These are phyloP conservation scores for Pisolithus albus DNA, from an alignment of 768 basidiomycete species.

Conservation along the genomic window DNA sequence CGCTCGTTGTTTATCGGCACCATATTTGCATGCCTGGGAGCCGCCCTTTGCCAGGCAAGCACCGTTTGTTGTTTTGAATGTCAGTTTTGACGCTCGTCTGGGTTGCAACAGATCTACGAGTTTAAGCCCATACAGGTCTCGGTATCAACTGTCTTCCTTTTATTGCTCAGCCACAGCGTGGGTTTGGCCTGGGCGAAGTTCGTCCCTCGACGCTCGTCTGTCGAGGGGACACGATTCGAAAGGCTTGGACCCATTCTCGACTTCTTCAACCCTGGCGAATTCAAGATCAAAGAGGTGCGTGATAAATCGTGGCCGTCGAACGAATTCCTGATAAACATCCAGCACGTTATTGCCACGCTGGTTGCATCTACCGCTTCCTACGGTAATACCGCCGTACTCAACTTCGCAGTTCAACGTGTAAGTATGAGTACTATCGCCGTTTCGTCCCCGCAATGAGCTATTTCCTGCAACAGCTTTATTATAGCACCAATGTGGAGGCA, in stretches of 20 bases:
- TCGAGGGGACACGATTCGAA: slow-evolving; percentile 39
- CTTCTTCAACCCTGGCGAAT: slow-evolving; percentile 53
- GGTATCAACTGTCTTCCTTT: slow-evolving; percentile 51
- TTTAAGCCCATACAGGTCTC: slow-evolving; percentile 51
- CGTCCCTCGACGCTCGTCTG: slow-evolving; percentile 36
- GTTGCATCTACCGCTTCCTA: slow-evolving; percentile 51
- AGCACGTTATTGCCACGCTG: slow-evolving; percentile 55
- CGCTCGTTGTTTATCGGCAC: slow-evolving; percentile 53
- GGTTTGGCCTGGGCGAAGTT: slow-evolving; percentile 46
- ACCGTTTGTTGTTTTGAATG: background rate
- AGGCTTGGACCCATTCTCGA: slow-evolving; percentile 34
- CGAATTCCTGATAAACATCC: background rate
- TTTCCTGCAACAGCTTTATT: slow-evolving; percentile 41
- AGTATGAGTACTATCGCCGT: slow-evolving; percentile 6
- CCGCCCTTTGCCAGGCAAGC: slow-evolving; percentile 49
- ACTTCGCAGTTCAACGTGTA: slow-evolving; percentile 57
- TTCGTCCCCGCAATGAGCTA: background rate
- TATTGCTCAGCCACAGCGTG: slow-evolving; percentile 46
- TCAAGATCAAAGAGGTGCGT: slow-evolving; percentile 51
- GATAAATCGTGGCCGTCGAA: background rate
- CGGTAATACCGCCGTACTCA: slow-evolving; percentile 48
- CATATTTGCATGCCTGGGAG: slow-evolving; percentile 49
- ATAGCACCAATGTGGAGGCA: slow-evolving; percentile 48
- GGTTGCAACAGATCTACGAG: slow-evolving; percentile 40
- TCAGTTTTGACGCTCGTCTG: background rate